These are phyloP conservation scores for Trichophaea hybrida DNA, from an alignment of 2,329 filamentous ascomycete species.

Conservation along the genomic window DNA sequence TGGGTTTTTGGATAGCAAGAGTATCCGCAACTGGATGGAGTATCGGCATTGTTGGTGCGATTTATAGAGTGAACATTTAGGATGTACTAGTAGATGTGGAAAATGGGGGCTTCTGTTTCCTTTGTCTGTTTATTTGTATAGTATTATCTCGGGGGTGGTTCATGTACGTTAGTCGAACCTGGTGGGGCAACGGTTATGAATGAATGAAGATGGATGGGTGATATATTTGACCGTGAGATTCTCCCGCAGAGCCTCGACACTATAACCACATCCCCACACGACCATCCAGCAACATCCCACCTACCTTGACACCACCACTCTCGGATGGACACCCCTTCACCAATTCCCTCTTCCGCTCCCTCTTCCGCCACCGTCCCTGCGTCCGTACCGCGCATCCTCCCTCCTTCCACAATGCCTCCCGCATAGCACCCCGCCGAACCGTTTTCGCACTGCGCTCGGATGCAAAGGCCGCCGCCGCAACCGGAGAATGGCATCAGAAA, in stretches of 20 bases:
- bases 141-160: too few species aligned
- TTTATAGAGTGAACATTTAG: too few species aligned
- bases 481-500: constrained; percentile 78
- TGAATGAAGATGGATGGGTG: too few species aligned
- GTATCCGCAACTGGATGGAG: too few species aligned
- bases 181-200: too few species aligned
- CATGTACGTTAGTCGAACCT: too few species aligned
- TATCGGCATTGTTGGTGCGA: too few species aligned
- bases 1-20: too few species aligned
- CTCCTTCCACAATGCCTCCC: neutral
- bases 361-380: constrained; percentile 62
- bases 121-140: too few species aligned
- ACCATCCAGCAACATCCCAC: neutral
- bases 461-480: constrained; percentile 29
- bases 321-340: constrained; percentile 66
- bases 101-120: too few species aligned
- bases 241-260: neutral
- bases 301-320: too few species aligned
- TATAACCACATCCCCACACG: neutral
- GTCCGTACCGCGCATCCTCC: constrained; percentile 21
- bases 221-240: neutral
- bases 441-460: constrained; percentile 20
- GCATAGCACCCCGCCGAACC: constrained; percentile 17
- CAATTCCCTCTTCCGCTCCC: constrained; percentile 65
- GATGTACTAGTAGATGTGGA: too few species aligned